Base-by-base conservation (phyloP, 805 yeast genomes). In the Candida orba region DNA sequence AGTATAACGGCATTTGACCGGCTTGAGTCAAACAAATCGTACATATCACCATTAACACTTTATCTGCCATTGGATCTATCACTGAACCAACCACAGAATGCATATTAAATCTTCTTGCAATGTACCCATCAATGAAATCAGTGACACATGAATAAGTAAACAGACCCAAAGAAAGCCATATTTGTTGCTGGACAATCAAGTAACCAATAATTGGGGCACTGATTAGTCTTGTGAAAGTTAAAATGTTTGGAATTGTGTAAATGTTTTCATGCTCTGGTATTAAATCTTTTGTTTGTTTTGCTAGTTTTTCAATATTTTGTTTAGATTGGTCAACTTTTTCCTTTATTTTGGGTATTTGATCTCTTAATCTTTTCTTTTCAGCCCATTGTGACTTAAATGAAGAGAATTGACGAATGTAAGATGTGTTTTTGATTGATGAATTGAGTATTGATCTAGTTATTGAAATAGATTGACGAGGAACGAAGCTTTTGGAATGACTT, bases 61-160 rank as follows among this genome's bases (percentile, higher is more conserved):
- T 93, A 60, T 93, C 99, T 0, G 99, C 99, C 66, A 88, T 72
- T 0, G 99, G 99, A 57, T 93, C 99, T 30, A 95, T 68, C 14
- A 93, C 81, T 0, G 96, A 82, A 0, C 99, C 99, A 7, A 89
- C 75, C 2, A 85, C 81, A 1, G 96, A 80, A 54, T 79, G 75
- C 73, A 84, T 68, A 44, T 87, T 79, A 68, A 64, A 91, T 47
- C 65, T 75, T 43, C 99, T 71, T 5, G 99, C 99, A 49, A 95
- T 78, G 56, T 65, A 85, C 0, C 99, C 99, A 62, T 93, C 99
- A 20, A 90, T 65, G 50, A 86, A 82, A 61, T 93, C 99, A 0
- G 99, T 91, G 4, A 89, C 60, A 50, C 97, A 84, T 0, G 97
- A 89, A 56, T 88, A 89, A 0, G 79, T 71, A 62, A 93, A 91